Base-by-base conservation (phyloP, 306 rosid species). In the Ochetophila trinervis region DNA sequence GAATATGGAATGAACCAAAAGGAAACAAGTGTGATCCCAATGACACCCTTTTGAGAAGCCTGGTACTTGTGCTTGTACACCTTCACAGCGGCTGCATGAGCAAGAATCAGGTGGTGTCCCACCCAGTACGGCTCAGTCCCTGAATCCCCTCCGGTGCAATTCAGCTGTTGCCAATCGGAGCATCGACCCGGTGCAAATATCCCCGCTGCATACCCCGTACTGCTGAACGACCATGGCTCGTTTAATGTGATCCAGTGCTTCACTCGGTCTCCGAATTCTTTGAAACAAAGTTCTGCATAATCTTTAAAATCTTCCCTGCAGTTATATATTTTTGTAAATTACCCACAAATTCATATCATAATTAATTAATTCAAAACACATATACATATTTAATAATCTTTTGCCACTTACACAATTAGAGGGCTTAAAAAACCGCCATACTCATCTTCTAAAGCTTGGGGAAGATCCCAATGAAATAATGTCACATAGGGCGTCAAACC, bases 101-200 rank as follows among this genome's bases (percentile, higher is more conserved):
- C 79, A 36, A 83, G 85, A 54, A 90, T 76, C 20, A 44, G 85
- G 53, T 83, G n/a, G 54, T 90, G 97, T 0, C 90, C 2, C 19
- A 74, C 82, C 53, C 82, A 17, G 65, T 90, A 90, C 2, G 96
- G 95, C 63, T 90, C 91, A 0, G 82, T 90, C 17, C 72, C 82
- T 0, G 95, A 84, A 70, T 90, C 57, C 1, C 96, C 96, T 0
- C 84, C 89, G 0, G 77, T 75, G 72, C 91, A 90, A 54, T 76
- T 85, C 21, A 57, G 17, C 16, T 69, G 44, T 57, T 67, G 81
- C 89, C 87, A 82, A 0, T 45, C 3, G 1, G 87, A 87, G 54
- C 89, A 87, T 49, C 87, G 27, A 13, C 72, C 21, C 0, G 71
- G 88, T 4, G 88, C 79, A 8, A 74, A 45, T 1, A 0, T 2